Evolutionary conservation across 176 grass and related monocot species (phyloP), one percentile per base, ranked within the genome.

Genomic region (Ensete glaucum): DNA sequence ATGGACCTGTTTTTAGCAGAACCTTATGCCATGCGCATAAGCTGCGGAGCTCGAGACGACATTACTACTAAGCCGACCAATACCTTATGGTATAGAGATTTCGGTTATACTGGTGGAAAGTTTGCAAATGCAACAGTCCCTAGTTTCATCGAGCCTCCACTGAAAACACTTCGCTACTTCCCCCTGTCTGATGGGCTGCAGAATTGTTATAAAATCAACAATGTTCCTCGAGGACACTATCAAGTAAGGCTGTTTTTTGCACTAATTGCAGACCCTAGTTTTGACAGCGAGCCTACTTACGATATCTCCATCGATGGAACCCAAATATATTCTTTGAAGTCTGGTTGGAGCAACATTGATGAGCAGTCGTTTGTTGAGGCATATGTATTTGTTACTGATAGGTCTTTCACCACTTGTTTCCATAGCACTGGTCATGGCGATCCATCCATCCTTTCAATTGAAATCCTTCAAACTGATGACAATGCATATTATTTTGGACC

Each of bases 341-440:
- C 79, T 69, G 88, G 95, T 3, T 99, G 95, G 95, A 99, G 95
- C 82, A 87, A 87, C 0, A 73, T 78, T 8, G 95, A 89, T 21
- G 95, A 99, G 66, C 85, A 89, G 78, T 91, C 88, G 56, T 99
- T 94, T 83, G 88, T 81, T 4, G 95, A 99, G 62, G 90, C 90
- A 34, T 76, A 87, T 54, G 82, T 99, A 70, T 83, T 89, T 81
- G 82, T 99, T 55, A 77, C 76, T 20, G 88, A 87, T 52, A 87
- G 86, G 50, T 85, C 78, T 53, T 82, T 85, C 3, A 87, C 88
- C 10, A 74, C 93, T 87, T 99, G 95, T 78, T 94, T 99, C 82
- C 95, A 94, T 54, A 90, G 95, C 87, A 99, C 95, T 52, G 90
- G 91, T 89, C 95, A 94, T 64, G 95, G 91, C 43, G 95, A 94